These are phyloP conservation scores for Ilyonectria sp. DNA, from an alignment of 2,329 filamentous ascomycete species.

Conservation along the genomic window DNA sequence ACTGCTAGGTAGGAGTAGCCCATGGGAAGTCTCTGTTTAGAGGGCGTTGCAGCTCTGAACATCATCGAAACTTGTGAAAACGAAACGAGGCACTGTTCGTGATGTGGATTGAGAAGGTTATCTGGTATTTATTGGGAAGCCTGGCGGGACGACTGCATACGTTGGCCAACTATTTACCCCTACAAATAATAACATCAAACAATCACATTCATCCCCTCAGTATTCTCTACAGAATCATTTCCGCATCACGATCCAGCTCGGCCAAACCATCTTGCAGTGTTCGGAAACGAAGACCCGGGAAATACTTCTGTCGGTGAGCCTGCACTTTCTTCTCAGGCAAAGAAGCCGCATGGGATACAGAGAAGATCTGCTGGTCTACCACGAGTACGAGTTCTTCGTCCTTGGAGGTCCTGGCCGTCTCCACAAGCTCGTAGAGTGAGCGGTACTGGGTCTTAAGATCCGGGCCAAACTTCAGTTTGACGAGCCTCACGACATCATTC, in stretches of 20 bases:
- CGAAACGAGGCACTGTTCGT: too few species aligned
- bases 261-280: conserved; percentile 6
- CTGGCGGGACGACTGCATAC: too few species aligned
- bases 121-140: too few species aligned
- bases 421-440: not conserved
- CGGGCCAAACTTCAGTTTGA: not conserved
- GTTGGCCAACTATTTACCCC: too few species aligned
- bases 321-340: conserved; percentile 3
- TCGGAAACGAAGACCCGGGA: not conserved
- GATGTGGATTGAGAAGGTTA: too few species aligned
- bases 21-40: too few species aligned
- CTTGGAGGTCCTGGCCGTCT: not conserved
- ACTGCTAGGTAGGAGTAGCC: too few species aligned
- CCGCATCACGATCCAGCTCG: not conserved
- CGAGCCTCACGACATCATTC: conserved; percentile 1
- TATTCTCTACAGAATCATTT: not conserved
- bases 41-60: too few species aligned
- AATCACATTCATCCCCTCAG: not conserved
- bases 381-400: not conserved
- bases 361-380: not conserved
- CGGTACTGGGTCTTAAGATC: not conserved
- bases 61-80: too few species aligned
- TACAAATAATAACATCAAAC: too few species aligned
- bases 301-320: conserved; percentile 8
- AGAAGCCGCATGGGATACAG: not conserved